Conservation (phyloP, 2,329 filamentous ascomycete species). For the Trichoderma atrobrunneum region DNA sequence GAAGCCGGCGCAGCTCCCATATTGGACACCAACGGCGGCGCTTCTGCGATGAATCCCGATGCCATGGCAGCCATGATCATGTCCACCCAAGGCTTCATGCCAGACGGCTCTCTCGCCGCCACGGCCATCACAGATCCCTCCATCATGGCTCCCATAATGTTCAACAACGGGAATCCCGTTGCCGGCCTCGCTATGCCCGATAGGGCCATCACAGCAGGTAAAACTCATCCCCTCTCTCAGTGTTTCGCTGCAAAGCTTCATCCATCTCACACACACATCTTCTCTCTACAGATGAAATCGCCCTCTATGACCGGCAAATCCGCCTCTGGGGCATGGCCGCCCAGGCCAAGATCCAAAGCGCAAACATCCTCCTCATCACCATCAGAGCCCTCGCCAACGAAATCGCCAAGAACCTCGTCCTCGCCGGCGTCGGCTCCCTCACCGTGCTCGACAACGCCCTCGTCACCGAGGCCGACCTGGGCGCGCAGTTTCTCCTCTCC, state of each 20-base stretch:
- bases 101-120: conserved; percentile 27
- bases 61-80: conserved; percentile 13
- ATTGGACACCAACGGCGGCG: conserved; percentile 12
- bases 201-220: conserved; percentile 36
- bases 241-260: neutral
- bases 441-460: conserved; percentile 78
- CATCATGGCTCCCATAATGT: conserved; percentile 33
- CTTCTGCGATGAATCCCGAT: conserved; percentile 9
- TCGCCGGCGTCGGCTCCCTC: conserved; percentile 86
- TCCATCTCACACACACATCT: neutral
- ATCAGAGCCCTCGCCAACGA: conserved; percentile 88
- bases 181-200: conserved; percentile 19
- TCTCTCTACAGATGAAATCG: conserved; percentile 73
- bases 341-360: conserved; percentile 85
- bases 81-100: conserved; percentile 26
- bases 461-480: conserved; percentile 77
- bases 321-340: conserved; percentile 95
- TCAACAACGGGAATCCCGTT: conserved; percentile 31
- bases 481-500: conserved; percentile 77
- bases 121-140: conserved; percentile 28
- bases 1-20: conserved; percentile 1
- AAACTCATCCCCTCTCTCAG: conserved; percentile 11
- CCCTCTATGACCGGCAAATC: conserved; percentile 95
- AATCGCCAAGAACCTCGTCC: conserved; percentile 93
- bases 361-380: conserved; percentile 85